Evolutionary conservation across 225 moss, liverwort and hornwort species (phyloP).

Genomic region (Anthoceros angustus): DNA sequence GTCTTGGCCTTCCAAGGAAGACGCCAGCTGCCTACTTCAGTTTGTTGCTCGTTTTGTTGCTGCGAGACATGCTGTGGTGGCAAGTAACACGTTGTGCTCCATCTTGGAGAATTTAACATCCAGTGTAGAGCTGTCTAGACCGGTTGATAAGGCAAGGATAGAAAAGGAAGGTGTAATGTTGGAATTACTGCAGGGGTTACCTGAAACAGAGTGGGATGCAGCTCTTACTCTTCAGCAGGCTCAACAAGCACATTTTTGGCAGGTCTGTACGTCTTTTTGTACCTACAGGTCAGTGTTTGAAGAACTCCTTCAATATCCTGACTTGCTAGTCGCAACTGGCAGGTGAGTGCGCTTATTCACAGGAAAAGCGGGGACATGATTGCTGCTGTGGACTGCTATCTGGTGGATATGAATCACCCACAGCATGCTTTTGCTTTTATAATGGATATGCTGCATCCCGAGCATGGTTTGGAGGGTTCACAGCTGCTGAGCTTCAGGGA

Average conservation of each 20-base stretch:
- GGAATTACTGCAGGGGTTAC: conserved; percentile 55
- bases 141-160: conserved; percentile 12
- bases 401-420: conserved; percentile 40
- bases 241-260: conserved; percentile 51
- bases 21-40: conserved; percentile 57
- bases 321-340: background rate
- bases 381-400: conserved; percentile 69
- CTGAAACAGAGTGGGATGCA: conserved; percentile 53
- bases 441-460: conserved; percentile 53
- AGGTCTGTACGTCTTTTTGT: conserved; percentile 28
- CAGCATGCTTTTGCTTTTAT: conserved; percentile 67
- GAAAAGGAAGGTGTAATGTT: conserved; percentile 86
- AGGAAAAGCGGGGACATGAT: conserved; percentile 47
- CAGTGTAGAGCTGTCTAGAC: conserved; percentile 6
- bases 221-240: conserved; percentile 56
- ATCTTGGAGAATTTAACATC: conserved; percentile 69
- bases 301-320: background rate
- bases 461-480: conserved; percentile 28
- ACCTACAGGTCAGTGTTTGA: background rate
- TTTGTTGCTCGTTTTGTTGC: conserved; percentile 91
- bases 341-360: conserved; percentile 75
- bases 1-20: conserved; percentile 46
- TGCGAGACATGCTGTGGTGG: conserved; percentile 68
- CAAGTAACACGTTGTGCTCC: conserved; percentile 45
- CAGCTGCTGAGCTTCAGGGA: conserved; percentile 40